phyloP scores from a whole-genome alignment of 1,139 yeast genomes.

The Casaregolazyma lundiana region DNA sequence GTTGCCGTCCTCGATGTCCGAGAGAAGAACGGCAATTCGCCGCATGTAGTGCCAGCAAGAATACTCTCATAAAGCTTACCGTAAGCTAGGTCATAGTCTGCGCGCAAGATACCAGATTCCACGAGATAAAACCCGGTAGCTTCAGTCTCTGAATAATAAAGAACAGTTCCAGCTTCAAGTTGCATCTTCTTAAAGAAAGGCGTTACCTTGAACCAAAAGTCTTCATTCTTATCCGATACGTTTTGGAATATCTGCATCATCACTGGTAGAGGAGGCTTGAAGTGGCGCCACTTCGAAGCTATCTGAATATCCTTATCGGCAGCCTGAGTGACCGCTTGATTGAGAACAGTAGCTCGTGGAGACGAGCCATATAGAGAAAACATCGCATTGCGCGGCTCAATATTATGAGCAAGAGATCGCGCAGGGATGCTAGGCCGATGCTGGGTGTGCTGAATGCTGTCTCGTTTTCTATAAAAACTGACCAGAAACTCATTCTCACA shows the following conservation, averaged over 20 bases:
- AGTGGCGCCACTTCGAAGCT: constrained; percentile 29
- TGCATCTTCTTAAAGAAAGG: constrained; percentile 50
- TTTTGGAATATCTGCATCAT: constrained; percentile 69
- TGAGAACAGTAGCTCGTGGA: constrained; percentile 59
- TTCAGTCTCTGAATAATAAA: constrained; percentile 30
- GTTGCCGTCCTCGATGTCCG: constrained; percentile 39
- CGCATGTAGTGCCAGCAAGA: constrained; percentile 87
- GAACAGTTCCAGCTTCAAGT: constrained; percentile 43
- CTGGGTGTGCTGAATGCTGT: constrained; percentile 12
- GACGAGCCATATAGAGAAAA: constrained; percentile 39
- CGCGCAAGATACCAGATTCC: constrained; percentile 73
- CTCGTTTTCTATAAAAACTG: constrained; percentile 50
- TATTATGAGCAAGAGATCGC: background rate
- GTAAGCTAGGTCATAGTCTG: constrained; percentile 50
- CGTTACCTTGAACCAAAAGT: constrained; percentile 59
- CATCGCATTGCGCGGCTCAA: background rate
- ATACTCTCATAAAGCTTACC: constrained; percentile 69
- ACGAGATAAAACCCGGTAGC: constrained; percentile 53
- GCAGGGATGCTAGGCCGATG: constrained; percentile 6
- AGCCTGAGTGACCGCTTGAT: constrained; percentile 57
- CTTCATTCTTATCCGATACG: constrained; percentile 53
- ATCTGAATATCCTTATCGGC: constrained; percentile 37
- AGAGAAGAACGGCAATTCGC: constrained; percentile 57
- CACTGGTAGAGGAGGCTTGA: constrained; percentile 61
- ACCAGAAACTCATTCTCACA: constrained; percentile 86